These are phyloP conservation scores for Styphnolobium japonicum DNA, from an alignment of 306 rosid genomes.

Conservation along the genomic window DNA sequence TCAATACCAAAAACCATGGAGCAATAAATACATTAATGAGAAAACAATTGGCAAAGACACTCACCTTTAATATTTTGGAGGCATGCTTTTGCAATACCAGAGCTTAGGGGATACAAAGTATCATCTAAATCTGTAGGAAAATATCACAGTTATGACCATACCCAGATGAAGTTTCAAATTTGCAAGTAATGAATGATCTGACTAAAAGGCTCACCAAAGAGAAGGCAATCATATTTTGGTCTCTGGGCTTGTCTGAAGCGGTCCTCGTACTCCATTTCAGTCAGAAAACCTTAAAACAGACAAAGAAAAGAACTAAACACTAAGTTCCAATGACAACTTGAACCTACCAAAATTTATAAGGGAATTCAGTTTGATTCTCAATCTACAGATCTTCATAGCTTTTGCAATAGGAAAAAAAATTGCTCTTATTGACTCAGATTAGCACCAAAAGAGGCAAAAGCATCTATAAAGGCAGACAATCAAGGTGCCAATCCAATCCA, in stretches of 20 bases:
- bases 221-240: constrained; percentile 82
- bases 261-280: constrained; percentile 69
- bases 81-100: constrained; percentile 72
- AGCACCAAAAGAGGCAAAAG: constrained; percentile 31
- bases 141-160: constrained; percentile 1
- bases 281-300: constrained; percentile 35
- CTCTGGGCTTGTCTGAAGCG: constrained; percentile 60
- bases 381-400: constrained; percentile 3
- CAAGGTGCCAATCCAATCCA: constrained; percentile 27
- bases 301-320: constrained; percentile 17
- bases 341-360: constrained; percentile 37
- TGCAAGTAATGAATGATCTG: not conserved
- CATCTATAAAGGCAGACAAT: constrained; percentile 28
- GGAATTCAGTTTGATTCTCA: constrained; percentile 24
- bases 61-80: constrained; percentile 76
- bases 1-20: not conserved
- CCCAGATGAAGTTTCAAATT: constrained; percentile 6
- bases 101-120: constrained; percentile 77
- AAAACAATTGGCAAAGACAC: not conserved
- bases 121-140: constrained; percentile 80
- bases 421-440: constrained; percentile 40
- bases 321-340: constrained; percentile 30
- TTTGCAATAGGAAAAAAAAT: not conserved
- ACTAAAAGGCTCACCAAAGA: constrained; percentile 62
- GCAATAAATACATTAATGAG: not conserved